Evolutionary conservation across 805 yeast species (phyloP), one percentile per base, ranked within the genome.

Genomic region (Cyberlindnera veronae): DNA sequence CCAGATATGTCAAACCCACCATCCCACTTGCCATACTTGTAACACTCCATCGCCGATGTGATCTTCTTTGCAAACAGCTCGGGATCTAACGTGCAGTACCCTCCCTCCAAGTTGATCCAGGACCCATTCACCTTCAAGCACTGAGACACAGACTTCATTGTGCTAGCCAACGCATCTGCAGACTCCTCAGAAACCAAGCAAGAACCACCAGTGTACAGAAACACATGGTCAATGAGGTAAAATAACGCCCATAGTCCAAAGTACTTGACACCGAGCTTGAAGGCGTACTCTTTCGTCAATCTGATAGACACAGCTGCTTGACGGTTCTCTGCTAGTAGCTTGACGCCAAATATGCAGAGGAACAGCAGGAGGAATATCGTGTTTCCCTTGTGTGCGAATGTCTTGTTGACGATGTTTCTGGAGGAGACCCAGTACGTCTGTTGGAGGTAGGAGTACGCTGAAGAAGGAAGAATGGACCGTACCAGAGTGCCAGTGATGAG

Each of bases 1-100:
- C 81, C 80, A 29, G 78, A 72, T 5, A 70, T 58, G 50, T 76
- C 81, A 49, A 76, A 76, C 9, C 77, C 77, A 43, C 68, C 66
- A 5, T 51, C 51, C 80, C 81, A 76, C 13, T 46, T 35, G 2
- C 71, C 75, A 17, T 54, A 44, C 8, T 32, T 22, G 19, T 57
- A 49, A 41, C 72, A 68, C 4, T 30, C 36, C 32, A 60, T 62
- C 1, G 70, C 66, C 28, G 63, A 60, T 6, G 39, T 45, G 9
- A 63, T 50, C 1, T 41, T 32, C 11, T 34, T 5, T 3, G 44
- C 14, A 2, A 46, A 31, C 23, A 48, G 54, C 1, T 7, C 20
- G 3, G 58, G 48, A 0, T 45, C 38, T 7, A 52, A 9, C 3
- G 39, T 24, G 21, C 59, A 51, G 22, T 36, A 38, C 3, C 50